These are phyloP conservation scores for Paralagenidium karlingii DNA, from an alignment of 352 stramenopile species.

Conservation along the genomic window DNA sequence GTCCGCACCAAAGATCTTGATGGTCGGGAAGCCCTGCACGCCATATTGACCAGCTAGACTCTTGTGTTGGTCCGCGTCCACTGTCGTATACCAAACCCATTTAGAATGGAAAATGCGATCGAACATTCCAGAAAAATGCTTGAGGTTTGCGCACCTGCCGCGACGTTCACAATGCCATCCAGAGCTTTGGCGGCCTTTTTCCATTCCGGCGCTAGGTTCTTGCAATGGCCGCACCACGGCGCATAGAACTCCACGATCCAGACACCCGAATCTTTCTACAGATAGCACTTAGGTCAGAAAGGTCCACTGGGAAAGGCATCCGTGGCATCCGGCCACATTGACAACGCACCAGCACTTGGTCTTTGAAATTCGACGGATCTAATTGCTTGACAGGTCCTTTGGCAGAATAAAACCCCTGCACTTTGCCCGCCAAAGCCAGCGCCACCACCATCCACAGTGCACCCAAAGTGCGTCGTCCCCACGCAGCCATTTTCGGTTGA, in stretches of 20 bases:
- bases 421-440: no score
- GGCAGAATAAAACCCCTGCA: no score
- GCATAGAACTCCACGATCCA: conserved; percentile 95
- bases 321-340: no score
- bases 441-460: no score
- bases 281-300: background rate
- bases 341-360: no score
- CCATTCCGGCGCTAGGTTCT: conserved; percentile 87
- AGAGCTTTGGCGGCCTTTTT: conserved; percentile 84
- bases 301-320: no score
- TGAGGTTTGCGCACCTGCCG: conserved; percentile 42
- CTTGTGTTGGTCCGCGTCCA: conserved; percentile 76
- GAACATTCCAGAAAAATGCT: background rate
- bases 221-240: conserved; percentile 93
- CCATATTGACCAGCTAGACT: conserved; percentile 77
- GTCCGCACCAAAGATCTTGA: conserved; percentile 87
- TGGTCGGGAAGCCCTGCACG: conserved; percentile 88
- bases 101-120: background rate
- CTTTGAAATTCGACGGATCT: no score
- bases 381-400: no score
- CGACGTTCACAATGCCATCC: conserved; percentile 83
- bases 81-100: conserved; percentile 3
- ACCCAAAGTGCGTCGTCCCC: no score
- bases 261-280: conserved; percentile 51
- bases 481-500: no score